phyloP scores from a whole-genome alignment of 108 stramenopile genomes.

The Cyclotella baltica region DNA sequence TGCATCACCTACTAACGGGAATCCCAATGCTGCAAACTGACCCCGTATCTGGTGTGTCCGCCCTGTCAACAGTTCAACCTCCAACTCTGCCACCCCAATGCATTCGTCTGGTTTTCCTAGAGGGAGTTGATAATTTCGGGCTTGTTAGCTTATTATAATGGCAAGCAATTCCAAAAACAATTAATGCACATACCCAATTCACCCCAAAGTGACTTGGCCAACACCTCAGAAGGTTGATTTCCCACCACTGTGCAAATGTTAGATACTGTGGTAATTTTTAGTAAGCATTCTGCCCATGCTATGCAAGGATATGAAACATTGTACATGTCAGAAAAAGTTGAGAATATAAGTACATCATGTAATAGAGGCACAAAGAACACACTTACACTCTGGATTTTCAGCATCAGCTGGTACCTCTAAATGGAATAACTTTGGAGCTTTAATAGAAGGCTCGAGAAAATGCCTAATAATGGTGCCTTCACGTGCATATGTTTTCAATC shows the following conservation, averaged over 20 bases:
- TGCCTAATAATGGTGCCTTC: conserved; percentile 62
- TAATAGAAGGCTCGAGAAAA: conserved; percentile 75
- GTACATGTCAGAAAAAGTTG: neutral
- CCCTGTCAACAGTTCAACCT: conserved; percentile 81
- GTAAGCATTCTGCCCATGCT: conserved; percentile 79
- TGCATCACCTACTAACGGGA: conserved; percentile 85
- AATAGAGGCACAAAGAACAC: neutral
- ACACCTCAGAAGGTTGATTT: conserved; percentile 33
- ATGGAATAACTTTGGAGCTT: conserved; percentile 70
- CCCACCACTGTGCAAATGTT: conserved; percentile 54
- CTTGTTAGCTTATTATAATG: neutral
- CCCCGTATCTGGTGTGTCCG: conserved; percentile 93
- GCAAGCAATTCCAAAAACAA: neutral
- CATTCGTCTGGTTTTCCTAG: conserved; percentile 56
- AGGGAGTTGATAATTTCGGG: neutral
- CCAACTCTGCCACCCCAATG: conserved; percentile 71
- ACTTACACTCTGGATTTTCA: conserved; percentile 36
- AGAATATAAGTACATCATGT: neutral
- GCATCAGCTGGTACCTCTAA: conserved; percentile 27
- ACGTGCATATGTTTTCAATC: conserved; percentile 37
- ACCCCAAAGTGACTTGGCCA: conserved; percentile 42
- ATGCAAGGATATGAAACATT: too few species aligned
- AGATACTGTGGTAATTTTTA: conserved; percentile 65
- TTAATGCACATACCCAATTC: conserved; percentile 9
- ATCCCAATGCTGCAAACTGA: conserved; percentile 76